phyloP scores from a whole-genome alignment of 2,329 filamentous ascomycete species.

The Ascochyta lentis region DNA sequence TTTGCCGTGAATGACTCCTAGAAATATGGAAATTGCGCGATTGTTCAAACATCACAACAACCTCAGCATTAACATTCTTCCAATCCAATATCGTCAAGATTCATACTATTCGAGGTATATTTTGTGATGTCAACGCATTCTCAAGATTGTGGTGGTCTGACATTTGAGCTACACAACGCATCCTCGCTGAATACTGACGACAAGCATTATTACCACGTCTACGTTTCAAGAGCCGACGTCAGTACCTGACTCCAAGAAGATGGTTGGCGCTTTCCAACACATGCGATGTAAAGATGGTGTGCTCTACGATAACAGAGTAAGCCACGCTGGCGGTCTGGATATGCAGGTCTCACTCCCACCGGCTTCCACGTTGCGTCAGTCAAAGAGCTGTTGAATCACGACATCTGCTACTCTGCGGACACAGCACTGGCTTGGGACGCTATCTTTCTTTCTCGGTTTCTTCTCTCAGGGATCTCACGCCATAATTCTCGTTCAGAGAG shows the following conservation, averaged over 20 bases:
- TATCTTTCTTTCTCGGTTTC: not conserved
- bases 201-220: not conserved
- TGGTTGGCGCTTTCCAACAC: not conserved
- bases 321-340: constrained; percentile 1
- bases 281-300: not conserved
- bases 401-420: not conserved
- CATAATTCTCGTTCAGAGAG: not conserved
- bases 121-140: not conserved
- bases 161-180: not conserved
- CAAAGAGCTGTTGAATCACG: not conserved
- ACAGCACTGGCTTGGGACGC: too few relatives aligned
- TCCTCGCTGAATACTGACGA: not conserved
- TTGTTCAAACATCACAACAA: too few relatives aligned
- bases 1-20: too few relatives aligned
- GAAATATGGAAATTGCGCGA: too few relatives aligned
- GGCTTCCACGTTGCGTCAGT: constrained; percentile 3
- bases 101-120: not conserved
- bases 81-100: not conserved
- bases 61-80: too few relatives aligned
- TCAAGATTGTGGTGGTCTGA: not conserved
- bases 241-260: not conserved
- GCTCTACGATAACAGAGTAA: constrained; percentile 8
- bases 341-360: constrained; percentile 11
- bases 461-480: not conserved
- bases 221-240: not conserved